A percentile compares a stretch with the other conserved stretches of the same genome.
Conservation (phyloP, 2,329 filamentous ascomycete species). For the Knoxdaviesia proteae region DNA sequence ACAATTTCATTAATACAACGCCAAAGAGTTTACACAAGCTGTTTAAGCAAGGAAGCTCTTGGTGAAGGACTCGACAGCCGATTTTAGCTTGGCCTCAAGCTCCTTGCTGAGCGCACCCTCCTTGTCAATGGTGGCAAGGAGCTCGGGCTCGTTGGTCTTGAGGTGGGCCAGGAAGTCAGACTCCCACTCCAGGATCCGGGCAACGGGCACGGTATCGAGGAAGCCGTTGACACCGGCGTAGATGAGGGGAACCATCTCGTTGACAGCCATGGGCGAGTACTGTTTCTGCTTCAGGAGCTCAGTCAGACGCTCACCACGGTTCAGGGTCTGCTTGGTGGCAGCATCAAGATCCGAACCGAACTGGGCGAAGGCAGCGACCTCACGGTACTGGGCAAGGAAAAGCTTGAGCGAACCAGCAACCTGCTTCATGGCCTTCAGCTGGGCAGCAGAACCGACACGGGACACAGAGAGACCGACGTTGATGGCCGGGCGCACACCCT, state of each 20-base stretch:
- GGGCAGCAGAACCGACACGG: conserved; percentile 97
- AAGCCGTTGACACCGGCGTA: conserved; percentile 97
- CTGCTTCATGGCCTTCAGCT: conserved; percentile 99
- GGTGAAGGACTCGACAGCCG: conserved; percentile 62
- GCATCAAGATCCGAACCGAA: conserved; percentile 99
- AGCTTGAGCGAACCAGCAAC: conserved; percentile 99
- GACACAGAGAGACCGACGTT: conserved; percentile 99
- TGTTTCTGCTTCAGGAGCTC: conserved; percentile 99
- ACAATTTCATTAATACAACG: too few species aligned
- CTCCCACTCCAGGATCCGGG: conserved; percentile 88
- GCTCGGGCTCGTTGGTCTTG: conserved; percentile 69
- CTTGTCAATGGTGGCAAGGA: conserved; percentile 77
- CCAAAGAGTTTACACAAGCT: neutral
- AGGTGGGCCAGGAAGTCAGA: conserved; percentile 82
- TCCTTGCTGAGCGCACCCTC: conserved; percentile 95
- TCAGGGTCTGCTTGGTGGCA: conserved; percentile 94
- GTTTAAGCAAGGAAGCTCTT: conserved; percentile 64
- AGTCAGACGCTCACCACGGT: conserved; percentile 94
- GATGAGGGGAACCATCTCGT: conserved; percentile 99
- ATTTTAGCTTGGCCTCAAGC: conserved; percentile 62
- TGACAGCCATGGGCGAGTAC: conserved; percentile 94
- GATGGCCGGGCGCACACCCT: conserved; percentile 98
- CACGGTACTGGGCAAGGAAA: conserved; percentile 99
- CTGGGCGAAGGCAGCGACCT: conserved; percentile 97
- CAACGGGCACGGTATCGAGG: conserved; percentile 74